Evolutionary conservation across 2,329 filamentous ascomycete species (phyloP).

Genomic region (Sporothrix luriei): DNA sequence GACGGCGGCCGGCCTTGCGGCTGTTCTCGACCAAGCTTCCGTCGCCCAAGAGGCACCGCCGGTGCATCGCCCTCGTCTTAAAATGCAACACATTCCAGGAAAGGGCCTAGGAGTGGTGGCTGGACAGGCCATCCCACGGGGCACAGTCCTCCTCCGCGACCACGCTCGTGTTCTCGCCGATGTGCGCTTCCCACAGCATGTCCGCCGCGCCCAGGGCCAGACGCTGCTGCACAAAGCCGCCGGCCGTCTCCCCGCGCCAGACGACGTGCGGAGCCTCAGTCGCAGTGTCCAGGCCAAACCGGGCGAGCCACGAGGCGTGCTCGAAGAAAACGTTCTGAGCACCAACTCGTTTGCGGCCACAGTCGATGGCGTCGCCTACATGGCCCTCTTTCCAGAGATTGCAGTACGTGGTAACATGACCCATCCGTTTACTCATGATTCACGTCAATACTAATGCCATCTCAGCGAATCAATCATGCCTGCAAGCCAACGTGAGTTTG

Average conservation of each 20-base stretch:
- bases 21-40: not conserved
- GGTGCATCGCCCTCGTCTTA: not conserved
- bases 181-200: not conserved
- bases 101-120: slow-evolving; percentile 22
- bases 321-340: slow-evolving; percentile 42
- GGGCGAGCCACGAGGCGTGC: slow-evolving; percentile 35
- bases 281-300: slow-evolving; percentile 3
- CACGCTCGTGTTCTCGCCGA: slow-evolving; percentile 15
- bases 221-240: slow-evolving; percentile 18
- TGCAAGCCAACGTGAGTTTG: slow-evolving; percentile 36
- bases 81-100: not conserved
- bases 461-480: slow-evolving; percentile 39
- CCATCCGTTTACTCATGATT: too few relatives aligned
- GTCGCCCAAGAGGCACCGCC: not conserved
- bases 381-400: slow-evolving; percentile 33
- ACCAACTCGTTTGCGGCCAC: slow-evolving; percentile 42
- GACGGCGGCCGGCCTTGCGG: slow-evolving; percentile 36
- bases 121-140: not conserved
- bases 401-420: not conserved
- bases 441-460: not conserved
- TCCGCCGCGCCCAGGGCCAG: slow-evolving; percentile 16
- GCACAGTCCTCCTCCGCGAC: slow-evolving; percentile 20
- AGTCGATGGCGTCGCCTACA: slow-evolving; percentile 37
- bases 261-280: not conserved
- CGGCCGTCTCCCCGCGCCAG: not conserved